Evolutionary conservation across 148 eudicot genomes (phyloP).

Genomic region (Polygonum maritimum): DNA sequence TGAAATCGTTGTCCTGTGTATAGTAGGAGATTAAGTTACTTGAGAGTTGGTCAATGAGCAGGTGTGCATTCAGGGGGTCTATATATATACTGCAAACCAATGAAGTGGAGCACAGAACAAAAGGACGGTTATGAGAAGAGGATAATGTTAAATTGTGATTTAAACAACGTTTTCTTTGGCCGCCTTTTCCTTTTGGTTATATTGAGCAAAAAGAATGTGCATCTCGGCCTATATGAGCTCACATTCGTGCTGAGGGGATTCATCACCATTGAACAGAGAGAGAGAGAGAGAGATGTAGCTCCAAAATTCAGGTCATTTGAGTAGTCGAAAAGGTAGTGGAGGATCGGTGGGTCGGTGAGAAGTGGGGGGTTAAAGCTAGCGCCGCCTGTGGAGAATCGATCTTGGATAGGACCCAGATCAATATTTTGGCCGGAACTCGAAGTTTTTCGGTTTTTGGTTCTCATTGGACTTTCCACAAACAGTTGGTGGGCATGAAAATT

Average conservation of each 20-base stretch:
- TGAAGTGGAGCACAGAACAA: background rate
- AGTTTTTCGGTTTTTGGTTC: background rate
- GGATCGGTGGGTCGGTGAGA: background rate
- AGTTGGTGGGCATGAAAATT: background rate
- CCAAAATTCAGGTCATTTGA: background rate
- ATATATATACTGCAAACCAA: background rate
- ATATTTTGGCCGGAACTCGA: background rate
- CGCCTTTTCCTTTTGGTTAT: background rate
- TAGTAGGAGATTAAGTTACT: background rate
- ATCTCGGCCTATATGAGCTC: background rate
- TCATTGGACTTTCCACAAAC: background rate
- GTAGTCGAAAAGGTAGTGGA: background rate
- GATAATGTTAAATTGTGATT: background rate
- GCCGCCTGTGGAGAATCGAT: background rate
- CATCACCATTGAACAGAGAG: background rate
- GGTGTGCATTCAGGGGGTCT: background rate
- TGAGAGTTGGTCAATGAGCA: background rate
- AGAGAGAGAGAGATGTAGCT: background rate
- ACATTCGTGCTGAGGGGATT: background rate
- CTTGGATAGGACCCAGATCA: background rate
- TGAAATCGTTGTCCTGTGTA: background rate
- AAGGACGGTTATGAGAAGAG: background rate
- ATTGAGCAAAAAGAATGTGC: background rate
- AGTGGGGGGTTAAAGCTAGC: background rate
- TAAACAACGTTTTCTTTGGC: background rate